A percentile compares a stretch with the other conserved stretches of the same genome.
Evolutionary conservation across 805 yeast species (phyloP).

Genomic region (Wickerhamomyces strasburgensis): DNA sequence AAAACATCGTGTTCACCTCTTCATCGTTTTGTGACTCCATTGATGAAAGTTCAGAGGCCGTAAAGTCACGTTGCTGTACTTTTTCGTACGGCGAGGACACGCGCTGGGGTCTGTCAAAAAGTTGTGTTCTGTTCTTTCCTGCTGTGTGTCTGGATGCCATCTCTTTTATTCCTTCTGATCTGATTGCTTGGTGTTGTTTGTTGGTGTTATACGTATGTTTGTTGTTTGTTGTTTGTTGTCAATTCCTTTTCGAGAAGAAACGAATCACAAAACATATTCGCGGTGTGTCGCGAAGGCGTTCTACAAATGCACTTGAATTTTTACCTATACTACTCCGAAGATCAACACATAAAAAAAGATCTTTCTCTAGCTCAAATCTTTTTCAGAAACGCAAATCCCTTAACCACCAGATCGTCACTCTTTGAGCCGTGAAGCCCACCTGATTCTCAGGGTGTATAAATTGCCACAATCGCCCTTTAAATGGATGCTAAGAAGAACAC

Average conservation of each 20-base stretch:
- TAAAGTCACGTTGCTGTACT: slow-evolving; percentile 33
- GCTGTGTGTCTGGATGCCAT: background rate
- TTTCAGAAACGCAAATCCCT: no score
- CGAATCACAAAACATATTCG: no score
- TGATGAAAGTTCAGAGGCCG: slow-evolving; percentile 50
- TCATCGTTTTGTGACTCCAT: slow-evolving; percentile 66
- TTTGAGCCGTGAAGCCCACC: no score
- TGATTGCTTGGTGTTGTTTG: background rate
- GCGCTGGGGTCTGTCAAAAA: slow-evolving; percentile 25
- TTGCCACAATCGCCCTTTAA: no score
- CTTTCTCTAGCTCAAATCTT: no score
- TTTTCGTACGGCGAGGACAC: slow-evolving; percentile 41
- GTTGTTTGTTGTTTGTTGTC: background rate
- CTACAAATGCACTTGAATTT: no score
- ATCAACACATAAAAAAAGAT: no score
- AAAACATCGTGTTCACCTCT: slow-evolving; percentile 47
- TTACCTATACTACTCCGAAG: no score
- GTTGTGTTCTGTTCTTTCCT: slow-evolving; percentile 14
- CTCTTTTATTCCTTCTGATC: background rate
- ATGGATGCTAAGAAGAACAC: background rate
- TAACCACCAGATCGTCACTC: no score
- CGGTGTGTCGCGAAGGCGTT: no score
- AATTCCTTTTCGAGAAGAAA: no score
- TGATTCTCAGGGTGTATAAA: no score
- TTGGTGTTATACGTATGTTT: background rate